Evolutionary conservation across 345 rosid genomes (phyloP).

Genomic region (Pugionium dolabratum): DNA sequence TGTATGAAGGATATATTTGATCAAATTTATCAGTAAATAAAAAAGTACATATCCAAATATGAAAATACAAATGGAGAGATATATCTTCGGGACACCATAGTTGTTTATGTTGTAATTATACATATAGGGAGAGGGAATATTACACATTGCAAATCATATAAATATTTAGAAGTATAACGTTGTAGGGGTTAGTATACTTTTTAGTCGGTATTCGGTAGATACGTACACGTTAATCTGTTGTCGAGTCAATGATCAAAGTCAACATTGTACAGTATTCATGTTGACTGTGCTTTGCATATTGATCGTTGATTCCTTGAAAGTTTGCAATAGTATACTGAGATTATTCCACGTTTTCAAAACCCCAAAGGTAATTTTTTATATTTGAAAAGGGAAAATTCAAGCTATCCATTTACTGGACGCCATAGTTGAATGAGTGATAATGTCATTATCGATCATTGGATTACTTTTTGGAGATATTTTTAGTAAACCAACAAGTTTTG

Average conservation of each 20-base stretch:
- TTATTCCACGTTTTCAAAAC: constrained; percentile 18
- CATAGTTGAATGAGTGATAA: constrained; percentile 25
- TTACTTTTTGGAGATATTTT: not conserved
- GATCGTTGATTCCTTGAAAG: not conserved
- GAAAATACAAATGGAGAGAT: too few species aligned
- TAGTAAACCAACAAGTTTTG: not conserved
- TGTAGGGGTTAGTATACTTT: too few species aligned
- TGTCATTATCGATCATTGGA: not conserved
- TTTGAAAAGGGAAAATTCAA: not conserved
- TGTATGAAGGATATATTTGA: not conserved
- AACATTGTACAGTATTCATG: constrained; percentile 21
- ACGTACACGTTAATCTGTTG: constrained; percentile 34
- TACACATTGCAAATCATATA: too few species aligned
- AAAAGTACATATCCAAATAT: too few species aligned
- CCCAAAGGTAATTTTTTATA: not conserved
- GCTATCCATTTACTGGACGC: constrained; percentile 24
- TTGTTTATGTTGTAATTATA: too few species aligned
- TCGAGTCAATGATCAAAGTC: constrained; percentile 17
- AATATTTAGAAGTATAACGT: too few species aligned
- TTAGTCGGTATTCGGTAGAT: constrained; percentile 1
- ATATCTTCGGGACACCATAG: too few species aligned
- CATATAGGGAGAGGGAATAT: too few species aligned
- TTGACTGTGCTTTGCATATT: constrained; percentile 25
- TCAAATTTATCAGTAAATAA: too few species aligned
- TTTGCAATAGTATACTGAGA: not conserved